Evolutionary conservation across 2,329 filamentous ascomycete species (phyloP), one percentile per base, ranked within the genome.

Genomic region (Davidsoniella eucalypti): DNA sequence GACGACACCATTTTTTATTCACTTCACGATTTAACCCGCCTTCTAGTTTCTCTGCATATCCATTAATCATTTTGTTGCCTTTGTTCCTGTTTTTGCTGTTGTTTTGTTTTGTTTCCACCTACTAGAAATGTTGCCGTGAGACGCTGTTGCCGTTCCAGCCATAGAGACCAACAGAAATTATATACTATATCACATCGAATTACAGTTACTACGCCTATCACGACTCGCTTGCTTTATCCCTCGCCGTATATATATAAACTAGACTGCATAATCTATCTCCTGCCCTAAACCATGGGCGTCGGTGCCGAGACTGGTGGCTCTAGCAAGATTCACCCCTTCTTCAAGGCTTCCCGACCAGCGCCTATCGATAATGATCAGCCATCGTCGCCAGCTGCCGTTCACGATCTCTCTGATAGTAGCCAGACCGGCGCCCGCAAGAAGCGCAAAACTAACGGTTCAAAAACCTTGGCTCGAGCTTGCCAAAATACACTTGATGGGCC

Each of bases 291-390:
- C 18, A 21, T 40, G 25, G 44, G 41, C 39, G 17, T 41, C 47
- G 6, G 12, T 33, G n/a, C 26, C 18, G 29, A 23, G 7, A 18
- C n/a, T 33, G n/a, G 29, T 16, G 10, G 39, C 21, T 17, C 23
- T 4, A n/a, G 38, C 38, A 50, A 49, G 26, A 44, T 53, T 26
- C 51, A 53, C 36, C 51, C 51, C n/a, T 53, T 53, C 23, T 53
- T 53, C 51, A 50, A 50, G 39, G 42, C 47, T 0, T 43, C 47
- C 7, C 43, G 51, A 9, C 47, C 51, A 17, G 29, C 38, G 17
- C 42, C 25, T 17, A 12, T 42, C 47, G 5, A 33, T 21, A 33
- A 33, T 12, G 44, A 49, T n/a, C 47, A 41, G 8, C 26, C 47
- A 5, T 37, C n/a, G 8, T 44, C 40, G 12, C 40, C 38, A 1